Conservation (phyloP, 2,329 filamentous ascomycete species). For the Colletotrichum cordylinicola region DNA sequence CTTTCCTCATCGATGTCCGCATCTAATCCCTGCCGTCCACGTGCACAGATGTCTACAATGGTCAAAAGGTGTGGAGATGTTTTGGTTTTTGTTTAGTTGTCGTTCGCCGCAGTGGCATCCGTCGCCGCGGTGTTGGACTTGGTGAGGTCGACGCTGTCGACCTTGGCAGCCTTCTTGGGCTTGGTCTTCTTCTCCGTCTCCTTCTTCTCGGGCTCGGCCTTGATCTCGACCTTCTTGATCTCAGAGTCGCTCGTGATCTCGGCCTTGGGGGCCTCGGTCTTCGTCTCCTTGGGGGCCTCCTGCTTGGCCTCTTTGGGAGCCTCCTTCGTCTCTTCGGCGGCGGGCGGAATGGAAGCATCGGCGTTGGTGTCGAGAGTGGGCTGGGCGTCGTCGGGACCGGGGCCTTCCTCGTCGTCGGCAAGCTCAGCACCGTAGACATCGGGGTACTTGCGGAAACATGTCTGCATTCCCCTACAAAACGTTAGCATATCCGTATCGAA, state of each 20-base stretch:
- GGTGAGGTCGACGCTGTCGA: conserved; percentile 17
- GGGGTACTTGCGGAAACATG: conserved; percentile 92
- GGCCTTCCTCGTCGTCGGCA: conserved; percentile 70
- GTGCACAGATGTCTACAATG: background rate
- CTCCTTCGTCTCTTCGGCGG: background rate
- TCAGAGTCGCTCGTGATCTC: background rate
- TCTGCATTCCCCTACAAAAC: conserved; percentile 82
- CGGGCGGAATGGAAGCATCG: conserved; percentile 5
- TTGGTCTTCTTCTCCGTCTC: conserved; percentile 5
- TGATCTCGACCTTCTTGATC: conserved; percentile 19
- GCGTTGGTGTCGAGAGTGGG: conserved; percentile 31
- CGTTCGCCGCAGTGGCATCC: conserved; percentile 38
- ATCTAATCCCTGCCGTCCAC: background rate
- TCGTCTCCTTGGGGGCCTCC: background rate
- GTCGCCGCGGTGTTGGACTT: conserved; percentile 29
- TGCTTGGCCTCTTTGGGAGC: conserved; percentile 5
- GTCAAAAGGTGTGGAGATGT: background rate
- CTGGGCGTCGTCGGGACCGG: conserved; percentile 33
- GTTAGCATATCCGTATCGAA: conserved; percentile 32
- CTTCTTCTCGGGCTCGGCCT: conserved; percentile 18
- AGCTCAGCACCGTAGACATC: conserved; percentile 93
- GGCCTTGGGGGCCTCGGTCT: background rate
- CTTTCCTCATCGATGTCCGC: background rate
- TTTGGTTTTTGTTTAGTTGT: background rate
- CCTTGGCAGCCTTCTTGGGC: background rate